Conservation (phyloP, 106 monocot species). For the Gastrodia elata region DNA sequence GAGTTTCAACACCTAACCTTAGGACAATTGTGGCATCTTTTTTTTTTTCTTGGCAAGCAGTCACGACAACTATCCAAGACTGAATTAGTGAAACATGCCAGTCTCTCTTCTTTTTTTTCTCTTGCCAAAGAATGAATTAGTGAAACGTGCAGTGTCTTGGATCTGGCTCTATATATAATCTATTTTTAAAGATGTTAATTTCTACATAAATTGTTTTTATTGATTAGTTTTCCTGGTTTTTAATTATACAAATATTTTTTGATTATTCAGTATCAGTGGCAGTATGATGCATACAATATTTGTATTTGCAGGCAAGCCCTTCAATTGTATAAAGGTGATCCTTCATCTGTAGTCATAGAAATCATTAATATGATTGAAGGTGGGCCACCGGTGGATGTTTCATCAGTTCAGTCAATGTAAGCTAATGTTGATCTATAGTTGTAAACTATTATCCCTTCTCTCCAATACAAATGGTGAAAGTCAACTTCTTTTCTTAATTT, state of each 20-base stretch:
- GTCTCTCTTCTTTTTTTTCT: too few species aligned
- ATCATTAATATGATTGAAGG: constrained; percentile 81
- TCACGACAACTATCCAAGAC: too few species aligned
- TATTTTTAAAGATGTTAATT: not conserved
- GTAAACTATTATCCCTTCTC: not conserved
- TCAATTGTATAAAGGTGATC: constrained; percentile 74
- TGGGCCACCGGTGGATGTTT: constrained; percentile 81
- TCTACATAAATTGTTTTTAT: not conserved
- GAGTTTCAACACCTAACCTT: too few species aligned
- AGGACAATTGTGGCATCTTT: too few species aligned
- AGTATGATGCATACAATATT: constrained; percentile 10
- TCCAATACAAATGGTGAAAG: not conserved
- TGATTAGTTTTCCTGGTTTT: not conserved
- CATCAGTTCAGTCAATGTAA: constrained; percentile 75
- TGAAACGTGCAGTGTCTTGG: not conserved
- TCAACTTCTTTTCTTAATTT: not conserved
- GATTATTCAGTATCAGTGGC: not conserved
- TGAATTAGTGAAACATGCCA: too few species aligned
- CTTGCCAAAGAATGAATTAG: too few species aligned
- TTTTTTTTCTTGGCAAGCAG: too few species aligned
- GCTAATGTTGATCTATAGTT: constrained; percentile 10
- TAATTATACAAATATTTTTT: not conserved
- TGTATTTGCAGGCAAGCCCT: constrained; percentile 75
- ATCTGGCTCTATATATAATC: not conserved
- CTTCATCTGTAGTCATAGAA: constrained; percentile 45